phyloP scores from a whole-genome alignment of 1,284 basidiomycete genomes.

The Heterobasidion annosum region DNA sequence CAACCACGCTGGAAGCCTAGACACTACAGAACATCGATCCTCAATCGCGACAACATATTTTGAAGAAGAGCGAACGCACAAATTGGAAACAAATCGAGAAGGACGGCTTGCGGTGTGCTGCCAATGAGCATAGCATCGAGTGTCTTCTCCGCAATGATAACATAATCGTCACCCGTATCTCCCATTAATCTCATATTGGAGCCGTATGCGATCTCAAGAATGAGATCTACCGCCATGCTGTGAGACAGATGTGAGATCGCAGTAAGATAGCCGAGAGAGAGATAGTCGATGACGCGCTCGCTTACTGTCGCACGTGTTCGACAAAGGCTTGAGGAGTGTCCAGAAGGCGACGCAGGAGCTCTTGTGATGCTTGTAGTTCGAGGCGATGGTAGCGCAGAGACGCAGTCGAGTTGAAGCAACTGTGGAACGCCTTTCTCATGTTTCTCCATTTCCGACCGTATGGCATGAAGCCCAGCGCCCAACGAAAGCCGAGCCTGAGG shows the following conservation, averaged over 20 bases:
- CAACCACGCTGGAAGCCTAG: slow-evolving; percentile 34
- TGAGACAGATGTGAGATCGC: slow-evolving; percentile 3
- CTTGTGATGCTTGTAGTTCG: slow-evolving; percentile 12
- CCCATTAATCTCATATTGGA: slow-evolving; percentile 17
- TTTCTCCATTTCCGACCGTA: slow-evolving; percentile 5
- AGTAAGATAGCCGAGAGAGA: neutral
- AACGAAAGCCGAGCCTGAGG: slow-evolving; percentile 12
- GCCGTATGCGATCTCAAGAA: slow-evolving; percentile 19
- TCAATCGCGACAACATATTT: neutral
- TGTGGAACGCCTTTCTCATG: slow-evolving; percentile 6
- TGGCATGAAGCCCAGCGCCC: slow-evolving; percentile 9
- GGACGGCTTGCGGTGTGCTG: slow-evolving; percentile 15
- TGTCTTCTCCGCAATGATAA: slow-evolving; percentile 18
- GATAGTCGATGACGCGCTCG: no score
- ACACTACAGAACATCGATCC: slow-evolving; percentile 16
- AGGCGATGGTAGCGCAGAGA: slow-evolving; percentile 13
- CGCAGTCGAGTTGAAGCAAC: slow-evolving; percentile 10
- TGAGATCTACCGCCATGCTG: slow-evolving; percentile 20
- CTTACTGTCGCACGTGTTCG: slow-evolving; percentile 7
- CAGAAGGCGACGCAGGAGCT: slow-evolving; percentile 14
- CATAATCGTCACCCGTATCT: slow-evolving; percentile 14
- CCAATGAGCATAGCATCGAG: slow-evolving; percentile 16
- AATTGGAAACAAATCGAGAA: slow-evolving; percentile 18
- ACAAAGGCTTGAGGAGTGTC: slow-evolving; percentile 12
- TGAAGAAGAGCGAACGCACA: slow-evolving; percentile 11